These are phyloP conservation scores for Nymphaea thermarum DNA, from an alignment of 164 flowering plant species.

Conservation along the genomic window DNA sequence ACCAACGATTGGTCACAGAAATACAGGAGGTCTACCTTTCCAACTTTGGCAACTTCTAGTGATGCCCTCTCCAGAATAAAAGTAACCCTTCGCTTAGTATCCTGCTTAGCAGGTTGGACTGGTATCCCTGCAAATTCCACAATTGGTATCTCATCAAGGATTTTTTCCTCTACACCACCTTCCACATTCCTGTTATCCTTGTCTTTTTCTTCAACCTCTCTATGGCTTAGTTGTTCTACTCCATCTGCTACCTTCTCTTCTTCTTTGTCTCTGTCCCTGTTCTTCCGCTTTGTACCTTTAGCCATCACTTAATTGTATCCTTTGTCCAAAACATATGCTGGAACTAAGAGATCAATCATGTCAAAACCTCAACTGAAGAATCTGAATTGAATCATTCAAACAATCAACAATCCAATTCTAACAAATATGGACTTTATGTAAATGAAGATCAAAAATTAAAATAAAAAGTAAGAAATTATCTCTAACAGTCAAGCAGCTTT, in stretches of 20 bases:
- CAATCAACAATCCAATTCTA: too few species aligned
- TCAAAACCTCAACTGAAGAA: too few species aligned
- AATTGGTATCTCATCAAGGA: background rate
- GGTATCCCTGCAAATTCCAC: conserved; percentile 54
- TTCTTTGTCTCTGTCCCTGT: background rate
- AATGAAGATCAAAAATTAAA: too few species aligned
- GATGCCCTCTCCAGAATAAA: conserved; percentile 84
- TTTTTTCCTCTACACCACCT: conserved; percentile 2
- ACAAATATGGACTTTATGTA: too few species aligned
- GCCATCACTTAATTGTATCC: too few species aligned
- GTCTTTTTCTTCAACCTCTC: conserved; percentile 5
- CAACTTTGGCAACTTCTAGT: conserved; percentile 83
- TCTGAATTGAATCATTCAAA: too few species aligned
- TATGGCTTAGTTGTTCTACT: conserved; percentile 5
- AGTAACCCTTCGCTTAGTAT: conserved; percentile 32
- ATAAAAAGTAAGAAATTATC: too few species aligned
- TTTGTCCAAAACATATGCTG: too few species aligned
- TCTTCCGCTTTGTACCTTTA: too few species aligned
- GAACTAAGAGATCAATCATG: too few species aligned
- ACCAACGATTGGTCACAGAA: background rate
- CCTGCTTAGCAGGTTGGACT: conserved; percentile 14
- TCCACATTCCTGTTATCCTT: background rate
- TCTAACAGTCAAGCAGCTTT: too few species aligned
- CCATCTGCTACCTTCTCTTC: background rate
- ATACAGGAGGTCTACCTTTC: conserved; percentile 36